These are phyloP conservation scores for Elongisporangium prolatum DNA, from an alignment of 352 stramenopile species.

Conservation along the genomic window DNA sequence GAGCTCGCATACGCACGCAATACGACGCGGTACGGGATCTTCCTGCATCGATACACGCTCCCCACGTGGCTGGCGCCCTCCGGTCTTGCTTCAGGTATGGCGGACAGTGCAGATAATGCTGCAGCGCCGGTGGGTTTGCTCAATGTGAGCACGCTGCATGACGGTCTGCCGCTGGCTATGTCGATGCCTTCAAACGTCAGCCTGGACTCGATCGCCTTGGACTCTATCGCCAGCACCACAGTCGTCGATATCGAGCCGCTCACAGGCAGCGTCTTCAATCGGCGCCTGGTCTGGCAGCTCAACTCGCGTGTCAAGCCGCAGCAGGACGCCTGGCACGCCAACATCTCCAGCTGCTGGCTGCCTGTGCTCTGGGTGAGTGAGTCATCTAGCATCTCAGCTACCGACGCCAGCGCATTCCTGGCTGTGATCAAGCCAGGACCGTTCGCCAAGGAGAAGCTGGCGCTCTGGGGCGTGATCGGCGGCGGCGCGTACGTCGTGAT, in stretches of 20 bases:
- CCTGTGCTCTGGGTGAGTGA: conserved; percentile 48
- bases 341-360: conserved; percentile 23
- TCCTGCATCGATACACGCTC: conserved; percentile 41
- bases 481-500: conserved; percentile 20
- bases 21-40: conserved; percentile 43
- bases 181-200: conserved; percentile 7
- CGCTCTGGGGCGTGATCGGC: conserved; percentile 21
- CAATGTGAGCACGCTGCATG: conserved; percentile 42
- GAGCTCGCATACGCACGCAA: conserved; percentile 35
- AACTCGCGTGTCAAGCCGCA: conserved; percentile 13
- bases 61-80: conserved; percentile 31
- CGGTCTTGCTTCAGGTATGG: conserved; percentile 27
- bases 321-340: conserved; percentile 34
- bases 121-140: conserved; percentile 7
- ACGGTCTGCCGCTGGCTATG: conserved; percentile 37
- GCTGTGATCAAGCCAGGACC: conserved; percentile 11
- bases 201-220: neutral
- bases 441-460: conserved; percentile 33
- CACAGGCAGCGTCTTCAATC: conserved; percentile 44
- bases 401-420: conserved; percentile 8
- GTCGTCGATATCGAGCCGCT: conserved; percentile 46
- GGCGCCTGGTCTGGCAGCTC: conserved; percentile 50
- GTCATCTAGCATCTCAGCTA: conserved; percentile 28
- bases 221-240: neutral
- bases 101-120: neutral